Evolutionary conservation across 2,329 filamentous ascomycete species (phyloP), one percentile per base, ranked within the genome.

Genomic region (Fusarium chlamydosporum): DNA sequence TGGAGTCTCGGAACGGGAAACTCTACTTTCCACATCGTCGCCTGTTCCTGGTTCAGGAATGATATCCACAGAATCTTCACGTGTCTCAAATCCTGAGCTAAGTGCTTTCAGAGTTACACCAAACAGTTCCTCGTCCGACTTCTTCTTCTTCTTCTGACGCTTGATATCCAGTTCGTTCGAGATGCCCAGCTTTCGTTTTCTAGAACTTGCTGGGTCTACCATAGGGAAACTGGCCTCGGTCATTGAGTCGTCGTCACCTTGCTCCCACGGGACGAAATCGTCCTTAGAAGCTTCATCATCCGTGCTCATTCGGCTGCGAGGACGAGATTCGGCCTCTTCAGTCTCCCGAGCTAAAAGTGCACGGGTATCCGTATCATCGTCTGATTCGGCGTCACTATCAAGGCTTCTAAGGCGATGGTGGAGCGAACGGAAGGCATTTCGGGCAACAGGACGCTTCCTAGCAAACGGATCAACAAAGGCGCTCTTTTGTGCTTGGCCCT

Each of bases 301-400:
- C 3, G 85, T 85, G 74, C 86, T 88, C 84, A 89, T 86, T 41
- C 91, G 92, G 78, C 92, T 97, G 43, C 90, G 89, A 48, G 91
- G 91, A 41, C 91, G 88, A 67, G 92, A 97, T 63, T 96, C 94
- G 34, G 89, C 89, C 69, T 96, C 94, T 76, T 97, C 94, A 0
- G 92, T 96, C 76, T 94, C 93, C 45, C 90, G 86, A 13, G 87
- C 88, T 13, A 91, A 88, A 31, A 79, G 60, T 34, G 81, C 81
- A 38, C 82, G 80, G 46, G 87, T 87, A 67, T 88, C 86, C 3
- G 79, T 82, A 57, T 97, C 94, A 70, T 96, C 94, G 68, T 97
- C 94, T 1, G 93, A 96, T 77, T 97, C 93, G n/a, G 91, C 92
- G 86, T 82, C 86, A 91, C 76, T 87, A 81, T 78, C 87, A 79